These are phyloP conservation scores for Effrenium voratum DNA, from an alignment of 73 alveolate species.

Conservation along the genomic window DNA sequence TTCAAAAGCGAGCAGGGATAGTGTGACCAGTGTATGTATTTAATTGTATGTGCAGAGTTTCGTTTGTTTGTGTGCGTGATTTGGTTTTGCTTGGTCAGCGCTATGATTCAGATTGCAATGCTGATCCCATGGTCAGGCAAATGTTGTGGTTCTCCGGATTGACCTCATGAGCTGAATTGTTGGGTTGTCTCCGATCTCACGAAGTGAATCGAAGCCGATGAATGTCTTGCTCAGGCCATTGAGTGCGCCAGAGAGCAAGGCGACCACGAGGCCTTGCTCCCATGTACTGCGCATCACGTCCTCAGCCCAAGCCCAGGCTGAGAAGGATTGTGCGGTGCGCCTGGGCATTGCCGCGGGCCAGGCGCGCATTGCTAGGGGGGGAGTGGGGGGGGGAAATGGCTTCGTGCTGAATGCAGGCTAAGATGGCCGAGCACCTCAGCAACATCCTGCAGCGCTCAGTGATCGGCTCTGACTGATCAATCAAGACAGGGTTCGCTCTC, in stretches of 20 bases:
- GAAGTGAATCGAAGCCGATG: not conserved
- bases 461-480: slow-evolving; percentile 39
- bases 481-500: too few relatives aligned
- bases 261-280: slow-evolving; percentile 1
- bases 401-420: not conserved
- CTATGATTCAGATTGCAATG: not conserved
- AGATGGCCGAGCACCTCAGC: slow-evolving; percentile 90
- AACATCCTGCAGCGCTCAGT: slow-evolving; percentile 70
- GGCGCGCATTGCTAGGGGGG: not conserved
- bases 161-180: not conserved
- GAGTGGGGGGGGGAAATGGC: not conserved
- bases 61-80: not conserved
- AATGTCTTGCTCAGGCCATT: not conserved
- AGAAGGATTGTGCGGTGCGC: slow-evolving; percentile 88
- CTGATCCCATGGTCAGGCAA: not conserved
- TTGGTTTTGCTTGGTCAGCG: not conserved
- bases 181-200: not conserved
- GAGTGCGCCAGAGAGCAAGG: slow-evolving; percentile 36
- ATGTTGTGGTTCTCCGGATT: too few relatives aligned
- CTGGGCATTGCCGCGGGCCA: slow-evolving; percentile 91
- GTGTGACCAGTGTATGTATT: too few relatives aligned
- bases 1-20: too few relatives aligned
- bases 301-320: not conserved
- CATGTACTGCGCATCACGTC: not conserved
- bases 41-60: not conserved